Conservation (phyloP, 1,139 yeast species). For the Suhomyces terraborum region DNA sequence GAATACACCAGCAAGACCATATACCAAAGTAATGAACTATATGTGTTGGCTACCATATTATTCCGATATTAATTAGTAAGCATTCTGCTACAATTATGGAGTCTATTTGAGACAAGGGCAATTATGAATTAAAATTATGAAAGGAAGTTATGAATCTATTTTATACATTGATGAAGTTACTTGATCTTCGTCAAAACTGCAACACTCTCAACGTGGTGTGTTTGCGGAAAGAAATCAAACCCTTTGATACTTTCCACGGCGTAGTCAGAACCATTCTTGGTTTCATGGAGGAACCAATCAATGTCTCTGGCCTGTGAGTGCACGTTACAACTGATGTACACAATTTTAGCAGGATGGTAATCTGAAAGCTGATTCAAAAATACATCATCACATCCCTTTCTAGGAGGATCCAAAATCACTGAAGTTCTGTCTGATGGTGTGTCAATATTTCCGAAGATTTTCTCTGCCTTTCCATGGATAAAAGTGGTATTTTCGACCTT, state of each 20-base stretch:
- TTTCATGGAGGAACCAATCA: conserved; percentile 73
- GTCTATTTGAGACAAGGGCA: too few species aligned
- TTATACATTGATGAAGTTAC: neutral
- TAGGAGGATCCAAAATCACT: conserved; percentile 93
- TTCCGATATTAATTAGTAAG: too few species aligned
- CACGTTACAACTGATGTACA: conserved; percentile 94
- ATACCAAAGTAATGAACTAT: too few species aligned
- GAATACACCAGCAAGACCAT: too few species aligned
- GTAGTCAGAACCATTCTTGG: conserved; percentile 64
- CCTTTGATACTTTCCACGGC: conserved; percentile 83
- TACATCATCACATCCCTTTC: conserved; percentile 92
- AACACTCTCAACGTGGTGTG: conserved; percentile 95
- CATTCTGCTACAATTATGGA: too few species aligned
- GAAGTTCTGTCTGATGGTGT: conserved; percentile 73
- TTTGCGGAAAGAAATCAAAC: conserved; percentile 96
- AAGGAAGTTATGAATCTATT: neutral
- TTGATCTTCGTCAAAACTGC: conserved; percentile 58
- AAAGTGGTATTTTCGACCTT: conserved; percentile 76
- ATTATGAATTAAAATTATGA: too few species aligned
- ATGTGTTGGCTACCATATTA: too few species aligned
- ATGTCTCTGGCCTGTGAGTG: conserved; percentile 96
- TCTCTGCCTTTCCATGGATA: conserved; percentile 90
- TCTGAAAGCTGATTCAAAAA: conserved; percentile 82
- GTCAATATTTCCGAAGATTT: conserved; percentile 76
- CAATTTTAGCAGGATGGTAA: conserved; percentile 81